Percentiles rank a stretch among this genome's conserved stretches.
Evolutionary conservation across 805 yeast species (phyloP).

Genomic region (Saccharomycopsis olivae): DNA sequence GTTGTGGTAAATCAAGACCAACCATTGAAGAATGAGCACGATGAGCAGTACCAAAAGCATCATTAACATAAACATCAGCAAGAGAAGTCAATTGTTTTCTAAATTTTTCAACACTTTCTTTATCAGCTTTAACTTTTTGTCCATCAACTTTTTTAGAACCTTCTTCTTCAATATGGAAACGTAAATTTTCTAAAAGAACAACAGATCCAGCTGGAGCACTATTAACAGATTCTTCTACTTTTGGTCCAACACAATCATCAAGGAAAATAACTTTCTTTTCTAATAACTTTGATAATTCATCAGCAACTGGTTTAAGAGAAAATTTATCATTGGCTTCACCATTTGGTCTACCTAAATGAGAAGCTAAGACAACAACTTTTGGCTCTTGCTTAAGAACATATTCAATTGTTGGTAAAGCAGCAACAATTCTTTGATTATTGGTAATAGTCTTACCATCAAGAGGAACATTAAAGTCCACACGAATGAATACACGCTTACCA

Average conservation of each 20-base stretch:
- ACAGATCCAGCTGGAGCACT: constrained; percentile 70
- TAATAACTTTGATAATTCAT: constrained; percentile 74
- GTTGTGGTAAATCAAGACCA: constrained; percentile 88
- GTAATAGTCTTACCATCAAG: constrained; percentile 95
- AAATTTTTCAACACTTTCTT: constrained; percentile 75
- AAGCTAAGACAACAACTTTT: constrained; percentile 83
- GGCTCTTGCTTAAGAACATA: constrained; percentile 89
- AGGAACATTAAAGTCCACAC: constrained; percentile 95
- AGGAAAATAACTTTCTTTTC: constrained; percentile 64
- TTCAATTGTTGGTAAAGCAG: constrained; percentile 97
- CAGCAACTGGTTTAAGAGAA: constrained; percentile 89
- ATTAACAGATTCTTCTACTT: constrained; percentile 73
- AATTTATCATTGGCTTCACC: constrained; percentile 81
- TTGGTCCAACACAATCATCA: constrained; percentile 84
- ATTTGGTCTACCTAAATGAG: constrained; percentile 99
- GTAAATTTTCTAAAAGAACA: constrained; percentile 89
- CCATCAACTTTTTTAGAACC: constrained; percentile 90
- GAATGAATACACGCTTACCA: constrained; percentile 94
- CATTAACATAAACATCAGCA: constrained; percentile 96
- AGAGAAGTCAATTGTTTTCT: constrained; percentile 82
- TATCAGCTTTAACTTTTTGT: constrained; percentile 85
- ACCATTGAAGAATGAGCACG: constrained; percentile 99
- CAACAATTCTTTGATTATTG: constrained; percentile 98
- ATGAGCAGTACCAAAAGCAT: constrained; percentile 99
- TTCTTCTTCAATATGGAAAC: constrained; percentile 98